Conservation (phyloP, 495 filamentous ascomycete species). For the Penicillium diatomitis region DNA sequence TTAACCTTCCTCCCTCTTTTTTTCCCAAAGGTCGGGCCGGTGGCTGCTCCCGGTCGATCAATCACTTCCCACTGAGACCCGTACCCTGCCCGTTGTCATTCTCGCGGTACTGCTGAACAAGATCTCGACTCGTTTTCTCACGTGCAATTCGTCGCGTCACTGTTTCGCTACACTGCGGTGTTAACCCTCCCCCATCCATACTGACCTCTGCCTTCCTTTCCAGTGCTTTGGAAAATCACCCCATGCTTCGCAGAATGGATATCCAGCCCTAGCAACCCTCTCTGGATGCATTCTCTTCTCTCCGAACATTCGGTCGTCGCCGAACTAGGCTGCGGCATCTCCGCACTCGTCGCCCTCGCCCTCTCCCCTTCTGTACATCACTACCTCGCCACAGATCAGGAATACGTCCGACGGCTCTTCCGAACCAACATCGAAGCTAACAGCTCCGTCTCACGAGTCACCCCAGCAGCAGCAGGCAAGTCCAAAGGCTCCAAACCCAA, state of each 20-base stretch:
- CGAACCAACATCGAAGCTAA: conserved; percentile 70
- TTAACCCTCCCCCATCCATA: not conserved
- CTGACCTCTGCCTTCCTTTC: not conserved
- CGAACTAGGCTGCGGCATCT: conserved; percentile 84
- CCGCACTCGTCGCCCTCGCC: conserved; percentile 60
- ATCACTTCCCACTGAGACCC: too few relatives aligned
- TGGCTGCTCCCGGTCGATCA: too few relatives aligned
- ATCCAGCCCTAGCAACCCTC: conserved; percentile 47
- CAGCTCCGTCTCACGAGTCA: not conserved
- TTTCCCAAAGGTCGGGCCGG: too few relatives aligned
- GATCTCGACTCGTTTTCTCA: too few relatives aligned
- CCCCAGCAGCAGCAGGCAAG: not conserved
- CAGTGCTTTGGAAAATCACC: conserved; percentile 88
- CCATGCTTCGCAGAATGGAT: conserved; percentile 82
- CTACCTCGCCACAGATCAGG: conserved; percentile 82
- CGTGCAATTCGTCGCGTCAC: too few relatives aligned
- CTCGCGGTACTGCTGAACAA: too few relatives aligned
- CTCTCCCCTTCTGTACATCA: conserved; percentile 50
- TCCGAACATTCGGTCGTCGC: conserved; percentile 48
- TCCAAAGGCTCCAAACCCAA: not conserved
- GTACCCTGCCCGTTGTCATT: too few relatives aligned
- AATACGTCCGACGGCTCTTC: conserved; percentile 68
- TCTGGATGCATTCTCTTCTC: conserved; percentile 52
- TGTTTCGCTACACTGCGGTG: too few relatives aligned
- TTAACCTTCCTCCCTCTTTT: too few relatives aligned